Evolutionary conservation across 2,329 filamentous ascomycete genomes (phyloP), one percentile per base, ranked within the genome.

Genomic region (Diaporthe citri): DNA sequence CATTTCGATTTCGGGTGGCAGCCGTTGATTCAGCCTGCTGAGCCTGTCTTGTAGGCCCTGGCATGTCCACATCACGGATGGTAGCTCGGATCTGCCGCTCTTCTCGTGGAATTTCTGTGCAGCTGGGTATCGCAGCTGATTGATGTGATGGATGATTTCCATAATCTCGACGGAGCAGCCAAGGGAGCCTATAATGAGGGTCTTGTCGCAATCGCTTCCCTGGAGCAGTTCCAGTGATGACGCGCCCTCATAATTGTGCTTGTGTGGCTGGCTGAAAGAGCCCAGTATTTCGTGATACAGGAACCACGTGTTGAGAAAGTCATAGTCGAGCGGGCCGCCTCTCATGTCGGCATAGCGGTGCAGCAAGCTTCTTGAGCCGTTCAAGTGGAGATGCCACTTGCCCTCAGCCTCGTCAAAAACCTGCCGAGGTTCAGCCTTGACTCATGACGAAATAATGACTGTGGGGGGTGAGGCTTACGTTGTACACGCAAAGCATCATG

Each of bases 401-500:
- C 85, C 85, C 76, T 88, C 86, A 0, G 81, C 83, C 70, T 86
- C 85, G 74, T 88, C 87, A 77, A 88, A 88, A 17, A 88, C 86
- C 86, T 87, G 73, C 7, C 9, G 10, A 2, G 9, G 69, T 5
- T 80, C 74, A 81, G 77, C 64, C 66, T 28, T 13, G 22, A 10
- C n/a, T n/a, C n/a, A 10, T 10, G 36, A 41, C 51, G 64, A 39
- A 20, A 34, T 34, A 4, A 17, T 52, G 10, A 2, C 28, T 59
- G 25, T 39, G 12, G 22, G 22, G 34, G n/a, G 5, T 10, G n/a
- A 39, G 9, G 76, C 84, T 79, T 76, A 87, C 86, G 78, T 86
- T 87, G 74, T 88, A 87, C 22, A 88, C 86, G 71, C 86, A 88
- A 9, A 88, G 82, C 86, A 88, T 88, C 87, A 88, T 86, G 10